Conservation (phyloP, 371 early-diverging fungal species). For the Globomyces sp. region DNA sequence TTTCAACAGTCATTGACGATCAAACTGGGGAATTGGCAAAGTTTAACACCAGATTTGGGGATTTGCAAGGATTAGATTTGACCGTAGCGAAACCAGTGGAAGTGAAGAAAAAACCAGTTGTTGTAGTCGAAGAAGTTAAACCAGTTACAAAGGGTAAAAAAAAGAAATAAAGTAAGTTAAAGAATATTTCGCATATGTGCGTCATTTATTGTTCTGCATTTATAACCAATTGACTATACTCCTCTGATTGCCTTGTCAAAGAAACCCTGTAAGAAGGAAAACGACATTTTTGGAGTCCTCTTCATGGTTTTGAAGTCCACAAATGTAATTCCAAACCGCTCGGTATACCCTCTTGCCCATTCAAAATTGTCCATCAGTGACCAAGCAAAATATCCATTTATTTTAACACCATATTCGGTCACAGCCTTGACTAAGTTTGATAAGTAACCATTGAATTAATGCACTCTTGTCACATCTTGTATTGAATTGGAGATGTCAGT, state of each 20-base stretch:
- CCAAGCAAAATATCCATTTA: conserved; percentile 39
- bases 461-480: conserved; percentile 25
- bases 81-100: background rate
- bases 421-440: conserved; percentile 15
- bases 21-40: conserved; percentile 72
- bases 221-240: too few species aligned
- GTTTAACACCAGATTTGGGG: conserved; percentile 75
- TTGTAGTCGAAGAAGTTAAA: too few species aligned
- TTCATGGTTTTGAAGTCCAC: conserved; percentile 33
- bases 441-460: conserved; percentile 34
- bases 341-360: conserved; percentile 32
- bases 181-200: too few species aligned
- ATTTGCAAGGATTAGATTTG: conserved; percentile 40
- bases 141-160: too few species aligned
- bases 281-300: conserved; percentile 33
- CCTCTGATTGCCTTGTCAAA: conserved; percentile 3
- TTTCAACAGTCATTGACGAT: conserved; percentile 57
- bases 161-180: too few species aligned
- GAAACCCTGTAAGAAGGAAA: conserved; percentile 16
- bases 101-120: background rate
- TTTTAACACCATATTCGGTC: conserved; percentile 24
- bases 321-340: conserved; percentile 33
- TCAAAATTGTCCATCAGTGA: conserved; percentile 40
- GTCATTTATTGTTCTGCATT: too few species aligned
- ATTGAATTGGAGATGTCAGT: conserved; percentile 20